phyloP scores from a whole-genome alignment of 2,329 filamentous ascomycete species.

The Fusarium humuli region DNA sequence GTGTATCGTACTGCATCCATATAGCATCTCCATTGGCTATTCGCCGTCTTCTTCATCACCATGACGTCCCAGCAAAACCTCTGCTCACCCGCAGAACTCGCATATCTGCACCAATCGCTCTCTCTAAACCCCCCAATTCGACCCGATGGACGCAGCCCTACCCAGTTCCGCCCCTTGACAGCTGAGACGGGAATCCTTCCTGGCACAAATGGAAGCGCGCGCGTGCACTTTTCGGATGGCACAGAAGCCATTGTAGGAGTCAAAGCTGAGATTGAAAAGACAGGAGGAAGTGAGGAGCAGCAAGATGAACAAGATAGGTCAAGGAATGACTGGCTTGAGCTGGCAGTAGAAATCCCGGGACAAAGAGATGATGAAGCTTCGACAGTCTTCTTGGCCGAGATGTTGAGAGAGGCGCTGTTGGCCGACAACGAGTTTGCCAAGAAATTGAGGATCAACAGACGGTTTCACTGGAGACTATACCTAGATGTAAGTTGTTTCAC shows the following conservation, averaged over 20 bases:
- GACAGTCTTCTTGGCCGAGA: conserved; percentile 86
- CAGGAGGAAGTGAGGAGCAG: conserved; percentile 54
- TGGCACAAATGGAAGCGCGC: conserved; percentile 88
- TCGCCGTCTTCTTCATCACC: background rate
- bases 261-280: conserved; percentile 93
- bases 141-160: conserved; percentile 83
- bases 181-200: conserved; percentile 93
- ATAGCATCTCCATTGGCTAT: background rate
- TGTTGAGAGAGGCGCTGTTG: conserved; percentile 88
- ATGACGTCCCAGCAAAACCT: conserved; percentile 79
- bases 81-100: conserved; percentile 94
- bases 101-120: conserved; percentile 92
- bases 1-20: background rate
- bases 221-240: conserved; percentile 93
- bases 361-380: conserved; percentile 90
- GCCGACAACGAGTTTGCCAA: conserved; percentile 76
- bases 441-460: conserved; percentile 84
- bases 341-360: conserved; percentile 92
- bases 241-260: conserved; percentile 96
- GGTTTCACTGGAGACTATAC: conserved; percentile 97
- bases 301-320: conserved; percentile 56
- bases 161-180: conserved; percentile 89
- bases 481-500: conserved; percentile 77
- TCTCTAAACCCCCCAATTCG: conserved; percentile 85
- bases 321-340: conserved; percentile 82